Base-by-base conservation (phyloP, 1,139 yeast species). In the Sugiyamaella neomexicana region DNA sequence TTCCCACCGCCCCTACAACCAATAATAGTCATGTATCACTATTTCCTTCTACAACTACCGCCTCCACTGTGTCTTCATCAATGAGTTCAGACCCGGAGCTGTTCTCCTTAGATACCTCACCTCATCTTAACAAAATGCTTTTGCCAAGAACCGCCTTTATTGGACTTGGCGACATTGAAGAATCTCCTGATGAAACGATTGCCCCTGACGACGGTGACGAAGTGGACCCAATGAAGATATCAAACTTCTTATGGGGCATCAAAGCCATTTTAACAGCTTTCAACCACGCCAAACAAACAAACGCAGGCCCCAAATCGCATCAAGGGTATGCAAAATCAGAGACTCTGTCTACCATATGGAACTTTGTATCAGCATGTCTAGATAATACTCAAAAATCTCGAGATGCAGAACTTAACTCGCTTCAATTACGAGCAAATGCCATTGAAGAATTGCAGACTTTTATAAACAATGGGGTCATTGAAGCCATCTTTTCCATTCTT, bases 161-260 rank as follows among this genome's bases (percentile, higher is more conserved):
- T 17, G 10, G 51, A 46, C 49, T 44, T 49, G 50, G 38, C 20
- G 25, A 41, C 29, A 12, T 53, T 13, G 49, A 43, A 23, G 44
- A 37, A 27, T 16, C 38, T n/a, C 44, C 38, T 13, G 50, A 39
- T 17, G 29, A n/a, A 16, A 25, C 37, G 8, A 40, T 25, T 17
- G n/a, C 41, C 16, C n/a, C 50, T 4, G 41, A 23, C 8, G 53
- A 50, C 25, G 45, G 25, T 16, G 55, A 53, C 17, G 56, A 54
- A 23, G 49, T 54, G 8, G 60, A 57, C 32, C 60, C 60, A 5
- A 41, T 56, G 53, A 42, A 52, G 41, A 46, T 53, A 17, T 51
- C 59, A 31, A 54, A 60, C 49, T 61, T 61, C 53, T 38, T 51
- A 5, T 61, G 64, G 64, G 64, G 64, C 2, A 57, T 61, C 44